These are phyloP conservation scores for Ophiostoma novo-ulmi DNA, from an alignment of 2,329 filamentous ascomycete genomes.

Conservation along the genomic window DNA sequence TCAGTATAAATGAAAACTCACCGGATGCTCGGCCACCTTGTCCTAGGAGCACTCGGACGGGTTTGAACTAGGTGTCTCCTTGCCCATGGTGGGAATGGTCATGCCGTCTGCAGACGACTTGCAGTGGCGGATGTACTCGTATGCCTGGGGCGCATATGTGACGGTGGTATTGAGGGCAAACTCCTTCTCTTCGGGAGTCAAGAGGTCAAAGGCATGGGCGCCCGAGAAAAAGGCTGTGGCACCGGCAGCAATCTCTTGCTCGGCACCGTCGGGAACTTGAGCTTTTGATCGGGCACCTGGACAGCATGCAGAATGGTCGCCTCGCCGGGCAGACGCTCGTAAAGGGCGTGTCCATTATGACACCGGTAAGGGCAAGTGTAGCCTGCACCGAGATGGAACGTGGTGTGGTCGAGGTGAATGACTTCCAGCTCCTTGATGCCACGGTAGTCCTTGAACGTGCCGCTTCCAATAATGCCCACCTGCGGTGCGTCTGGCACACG, in stretches of 20 bases:
- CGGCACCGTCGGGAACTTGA: conserved; percentile 23
- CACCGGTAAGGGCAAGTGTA: conserved; percentile 63
- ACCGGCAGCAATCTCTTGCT: conserved; percentile 23
- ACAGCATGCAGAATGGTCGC: conserved; percentile 70
- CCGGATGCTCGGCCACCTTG: conserved; percentile 26
- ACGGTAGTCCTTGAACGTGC: conserved; percentile 23
- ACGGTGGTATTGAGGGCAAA: conserved; percentile 26
- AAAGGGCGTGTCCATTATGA: conserved; percentile 75
- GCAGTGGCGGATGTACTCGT: conserved; percentile 40
- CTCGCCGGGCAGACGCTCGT: conserved; percentile 65
- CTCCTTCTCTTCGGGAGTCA: conserved; percentile 24
- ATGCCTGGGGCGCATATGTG: conserved; percentile 26
- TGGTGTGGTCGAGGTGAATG: conserved; percentile 25
- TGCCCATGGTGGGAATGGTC: conserved; percentile 22
- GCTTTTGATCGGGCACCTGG: conserved; percentile 45
- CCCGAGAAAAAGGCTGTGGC: conserved; percentile 27
- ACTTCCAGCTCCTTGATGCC: conserved; percentile 24
- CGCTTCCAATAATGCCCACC: conserved; percentile 26
- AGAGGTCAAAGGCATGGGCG: conserved; percentile 24
- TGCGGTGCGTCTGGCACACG: conserved; percentile 25
- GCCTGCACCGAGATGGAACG: conserved; percentile 33
- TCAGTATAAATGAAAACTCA: neutral
- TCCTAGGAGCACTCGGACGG: conserved; percentile 25
- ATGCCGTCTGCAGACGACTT: conserved; percentile 32
- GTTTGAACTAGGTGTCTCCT: conserved; percentile 17